These are phyloP conservation scores for Backusella psychrophila DNA, from an alignment of 192 early-diverging fungal species.

Conservation along the genomic window DNA sequence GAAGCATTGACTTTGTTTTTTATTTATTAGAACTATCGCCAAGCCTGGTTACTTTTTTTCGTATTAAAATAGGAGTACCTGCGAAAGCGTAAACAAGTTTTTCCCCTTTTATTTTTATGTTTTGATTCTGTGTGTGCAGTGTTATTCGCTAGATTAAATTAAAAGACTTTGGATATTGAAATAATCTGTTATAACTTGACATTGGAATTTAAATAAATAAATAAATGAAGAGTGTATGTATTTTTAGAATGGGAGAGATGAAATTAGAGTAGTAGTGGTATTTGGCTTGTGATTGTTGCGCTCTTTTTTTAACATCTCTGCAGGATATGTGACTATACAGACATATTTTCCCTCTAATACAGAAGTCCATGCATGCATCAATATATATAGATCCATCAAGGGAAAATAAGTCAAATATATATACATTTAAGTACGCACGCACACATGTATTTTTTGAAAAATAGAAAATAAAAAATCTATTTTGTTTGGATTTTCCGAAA, in stretches of 20 bases:
- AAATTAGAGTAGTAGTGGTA: neutral
- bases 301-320: neutral
- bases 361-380: neutral
- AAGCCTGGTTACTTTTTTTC: neutral
- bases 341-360: neutral
- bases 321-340: neutral
- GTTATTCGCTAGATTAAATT: neutral
- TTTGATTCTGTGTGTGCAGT: neutral
- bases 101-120: neutral
- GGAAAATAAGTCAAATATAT: neutral
- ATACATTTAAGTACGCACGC: neutral
- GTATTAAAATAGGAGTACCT: constrained; percentile 2
- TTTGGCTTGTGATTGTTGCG: neutral
- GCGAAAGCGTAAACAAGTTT: constrained; percentile 1
- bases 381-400: neutral
- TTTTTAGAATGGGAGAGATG: neutral
- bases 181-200: constrained; percentile 5
- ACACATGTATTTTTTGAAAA: neutral
- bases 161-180: constrained; percentile 2
- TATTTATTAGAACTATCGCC: neutral
- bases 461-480: neutral
- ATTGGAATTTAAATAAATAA: neutral
- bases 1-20: neutral
- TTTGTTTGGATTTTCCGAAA: neutral
- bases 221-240: constrained; percentile 4